phyloP scores from a whole-genome alignment of 1,139 yeast species.

The Debaryomycetaceae sp. region DNA sequence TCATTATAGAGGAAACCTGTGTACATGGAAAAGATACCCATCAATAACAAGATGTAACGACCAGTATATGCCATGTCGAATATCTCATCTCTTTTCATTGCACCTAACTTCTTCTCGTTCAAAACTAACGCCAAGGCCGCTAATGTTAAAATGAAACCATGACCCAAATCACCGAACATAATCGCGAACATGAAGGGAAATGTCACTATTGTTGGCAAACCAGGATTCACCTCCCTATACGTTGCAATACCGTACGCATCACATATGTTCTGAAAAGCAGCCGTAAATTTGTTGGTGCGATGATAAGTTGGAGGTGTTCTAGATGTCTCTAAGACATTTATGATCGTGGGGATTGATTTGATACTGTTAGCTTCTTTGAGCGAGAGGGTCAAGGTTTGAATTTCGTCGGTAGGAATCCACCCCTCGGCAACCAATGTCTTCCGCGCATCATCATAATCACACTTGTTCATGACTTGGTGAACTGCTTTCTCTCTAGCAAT shows the following conservation, averaged over 20 bases:
- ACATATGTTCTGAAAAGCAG: slow-evolving; percentile 71
- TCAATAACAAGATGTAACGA: slow-evolving; percentile 65
- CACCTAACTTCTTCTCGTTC: slow-evolving; percentile 56
- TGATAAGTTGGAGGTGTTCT: slow-evolving; percentile 78
- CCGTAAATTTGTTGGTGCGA: slow-evolving; percentile 71
- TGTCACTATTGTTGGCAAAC: slow-evolving; percentile 73
- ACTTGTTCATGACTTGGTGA: slow-evolving; percentile 60
- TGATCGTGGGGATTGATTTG: slow-evolving; percentile 62
- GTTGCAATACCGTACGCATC: slow-evolving; percentile 80
- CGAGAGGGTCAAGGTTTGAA: slow-evolving; percentile 31
- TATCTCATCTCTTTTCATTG: slow-evolving; percentile 70
- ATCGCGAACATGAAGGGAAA: slow-evolving; percentile 86
- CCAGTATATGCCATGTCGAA: slow-evolving; percentile 81
- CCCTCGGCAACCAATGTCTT: slow-evolving; percentile 71
- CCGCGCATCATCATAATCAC: slow-evolving; percentile 64
- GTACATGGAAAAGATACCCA: slow-evolving; percentile 78
- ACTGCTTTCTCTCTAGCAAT: slow-evolving; percentile 71
- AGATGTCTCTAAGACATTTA: slow-evolving; percentile 61
- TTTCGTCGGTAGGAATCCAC: slow-evolving; percentile 70
- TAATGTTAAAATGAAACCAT: slow-evolving; percentile 62
- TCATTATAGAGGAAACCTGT: slow-evolving; percentile 78
- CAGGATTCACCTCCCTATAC: slow-evolving; percentile 77
- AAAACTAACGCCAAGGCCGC: slow-evolving; percentile 58
- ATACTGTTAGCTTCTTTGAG: slow-evolving; percentile 27
- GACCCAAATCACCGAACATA: slow-evolving; percentile 87